These are phyloP conservation scores for Candida silvicultrix DNA, from an alignment of 805 yeast genomes.

Conservation along the genomic window DNA sequence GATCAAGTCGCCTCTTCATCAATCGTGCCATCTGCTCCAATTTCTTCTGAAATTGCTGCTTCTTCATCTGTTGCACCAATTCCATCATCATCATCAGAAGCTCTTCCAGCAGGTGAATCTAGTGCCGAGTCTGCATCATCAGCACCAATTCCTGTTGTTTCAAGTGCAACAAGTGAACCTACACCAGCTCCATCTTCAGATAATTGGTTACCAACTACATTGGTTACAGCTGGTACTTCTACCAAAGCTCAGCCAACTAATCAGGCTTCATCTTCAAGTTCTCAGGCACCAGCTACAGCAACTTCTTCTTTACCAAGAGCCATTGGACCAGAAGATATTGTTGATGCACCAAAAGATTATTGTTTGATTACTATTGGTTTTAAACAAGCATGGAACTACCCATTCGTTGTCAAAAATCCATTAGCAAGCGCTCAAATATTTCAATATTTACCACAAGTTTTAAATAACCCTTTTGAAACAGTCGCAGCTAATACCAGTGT, in stretches of 20 bases:
- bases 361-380: slow-evolving; percentile 71
- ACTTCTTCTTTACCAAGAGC: slow-evolving; percentile 66
- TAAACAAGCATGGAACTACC: slow-evolving; percentile 72
- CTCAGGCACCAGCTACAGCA: slow-evolving; percentile 24
- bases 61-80: neutral
- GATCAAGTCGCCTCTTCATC: neutral
- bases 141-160: slow-evolving; percentile 3
- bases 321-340: slow-evolving; percentile 54
- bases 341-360: slow-evolving; percentile 41
- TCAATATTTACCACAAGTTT: slow-evolving; percentile 72
- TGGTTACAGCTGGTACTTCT: slow-evolving; percentile 31
- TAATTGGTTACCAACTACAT: slow-evolving; percentile 39
- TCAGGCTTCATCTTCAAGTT: slow-evolving; percentile 16
- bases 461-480: slow-evolving; percentile 53
- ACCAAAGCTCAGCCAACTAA: slow-evolving; percentile 4
- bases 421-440: slow-evolving; percentile 80
- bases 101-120: neutral
- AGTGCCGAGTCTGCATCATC: slow-evolving; percentile 20
- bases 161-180: slow-evolving; percentile 4
- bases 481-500: slow-evolving; percentile 45
- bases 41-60: neutral
- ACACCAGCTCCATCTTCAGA: slow-evolving; percentile 10
- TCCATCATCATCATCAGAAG: neutral
- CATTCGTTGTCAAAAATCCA: slow-evolving; percentile 69
- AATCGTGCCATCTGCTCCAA: neutral